Percentiles rank a stretch among this genome's conserved stretches.
Evolutionary conservation across 495 filamentous ascomycete genomes (phyloP).

Genomic region (Podospora conica): DNA sequence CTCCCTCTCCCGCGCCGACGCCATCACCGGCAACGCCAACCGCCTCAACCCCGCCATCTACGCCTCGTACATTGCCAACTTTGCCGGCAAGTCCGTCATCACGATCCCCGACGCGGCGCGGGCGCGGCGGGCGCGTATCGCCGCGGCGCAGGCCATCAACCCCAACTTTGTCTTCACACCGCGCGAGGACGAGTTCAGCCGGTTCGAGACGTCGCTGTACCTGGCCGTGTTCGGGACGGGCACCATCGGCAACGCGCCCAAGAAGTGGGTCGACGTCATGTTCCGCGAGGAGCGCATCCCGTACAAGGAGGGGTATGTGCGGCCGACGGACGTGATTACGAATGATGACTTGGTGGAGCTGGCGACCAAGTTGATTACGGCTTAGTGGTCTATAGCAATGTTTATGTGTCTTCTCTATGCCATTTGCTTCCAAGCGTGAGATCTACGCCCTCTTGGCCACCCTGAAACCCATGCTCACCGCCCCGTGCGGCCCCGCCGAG

Average conservation of each 20-base stretch:
- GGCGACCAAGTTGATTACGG: neutral
- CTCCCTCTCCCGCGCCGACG: neutral
- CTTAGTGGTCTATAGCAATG: neutral
- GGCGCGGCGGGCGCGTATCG: conserved; percentile 14
- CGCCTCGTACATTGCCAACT: neutral
- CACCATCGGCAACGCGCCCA: conserved; percentile 12
- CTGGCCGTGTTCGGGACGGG: conserved; percentile 18
- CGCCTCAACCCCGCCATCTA: conserved; percentile 21
- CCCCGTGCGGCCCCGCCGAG: conserved; percentile 2
- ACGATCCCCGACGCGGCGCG: conserved; percentile 12
- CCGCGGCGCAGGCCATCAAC: conserved; percentile 13
- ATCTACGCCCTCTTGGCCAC: neutral
- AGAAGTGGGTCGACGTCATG: conserved; percentile 16
- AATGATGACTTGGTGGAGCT: conserved; percentile 10
- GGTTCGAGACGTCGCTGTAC: conserved; percentile 23
- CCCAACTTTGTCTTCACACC: conserved; percentile 21
- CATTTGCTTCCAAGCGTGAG: too few species aligned
- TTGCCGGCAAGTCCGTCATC: conserved; percentile 12
- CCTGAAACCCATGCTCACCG: neutral
- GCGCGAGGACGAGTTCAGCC: conserved; percentile 12
- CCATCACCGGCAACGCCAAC: neutral
- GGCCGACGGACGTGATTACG: conserved; percentile 7
- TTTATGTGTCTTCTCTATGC: neutral
- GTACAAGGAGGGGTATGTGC: conserved; percentile 11
- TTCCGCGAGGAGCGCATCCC: conserved; percentile 17